Base-by-base conservation (phyloP, 371 early-diverging fungal genomes). In the Mortierella sp. region DNA sequence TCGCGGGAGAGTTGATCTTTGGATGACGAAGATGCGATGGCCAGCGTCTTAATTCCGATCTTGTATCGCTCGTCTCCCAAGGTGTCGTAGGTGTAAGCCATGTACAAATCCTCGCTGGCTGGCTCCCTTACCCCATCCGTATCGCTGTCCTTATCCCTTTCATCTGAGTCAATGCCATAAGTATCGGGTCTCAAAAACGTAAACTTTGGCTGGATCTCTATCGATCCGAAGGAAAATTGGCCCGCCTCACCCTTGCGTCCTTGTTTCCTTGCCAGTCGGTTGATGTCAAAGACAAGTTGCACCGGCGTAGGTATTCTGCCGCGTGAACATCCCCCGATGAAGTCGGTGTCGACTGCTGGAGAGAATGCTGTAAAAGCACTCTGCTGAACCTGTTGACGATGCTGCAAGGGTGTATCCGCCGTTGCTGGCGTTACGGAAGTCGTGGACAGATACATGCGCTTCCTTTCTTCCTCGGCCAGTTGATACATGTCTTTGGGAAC, bases 51-150 rank as follows among this genome's bases (percentile, higher is more conserved):
- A 23, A 84, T 59, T 24, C 27, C 54, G 49, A 86, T 61, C 7
- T 19, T 41, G 57, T 75, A 86, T 17, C 61, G 67, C 57, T 86
- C 87, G 9, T 66, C 42, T 11, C 86, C 87, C 24, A 52, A 55
- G 0, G 57, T 42, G 54, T 85, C 86, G 26, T 70, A 62, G 1
- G 81, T 81, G 24, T 78, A 81, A 2, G 87, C 86, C 8, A 81
- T 27, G 30, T 79, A 50, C 23, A 53, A 28, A 6, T 41, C 53
- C 9, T 30, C 41, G 19, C n/a, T 49, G 19, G 21, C 27, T 3
- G 52, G 52, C 7, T 34, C 37, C 50, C n/a, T n/a, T n/a, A n/a
- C n/a, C n/a, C n/a, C n/a, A n/a, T n/a, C n/a, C n/a, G 32, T 32
- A 4, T 23, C n/a, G n/a, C 6, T 24, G n/a, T 28, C 32, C n/a